These are phyloP conservation scores for Magnolia officinalis DNA, from an alignment of 164 flowering plant genomes.

Conservation along the genomic window DNA sequence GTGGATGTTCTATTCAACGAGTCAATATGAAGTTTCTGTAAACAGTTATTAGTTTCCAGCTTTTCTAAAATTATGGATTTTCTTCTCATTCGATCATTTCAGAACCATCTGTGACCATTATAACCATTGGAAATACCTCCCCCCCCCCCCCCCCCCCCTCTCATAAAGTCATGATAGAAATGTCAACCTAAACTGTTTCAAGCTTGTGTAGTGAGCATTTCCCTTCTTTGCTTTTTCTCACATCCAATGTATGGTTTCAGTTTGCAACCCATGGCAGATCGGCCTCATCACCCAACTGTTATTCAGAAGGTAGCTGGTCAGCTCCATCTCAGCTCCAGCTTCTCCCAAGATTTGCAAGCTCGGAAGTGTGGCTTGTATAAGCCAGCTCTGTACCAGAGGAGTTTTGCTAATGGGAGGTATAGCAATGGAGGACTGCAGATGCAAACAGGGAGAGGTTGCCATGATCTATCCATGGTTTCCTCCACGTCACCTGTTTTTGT, in stretches of 20 bases:
- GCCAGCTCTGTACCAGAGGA: constrained; percentile 34
- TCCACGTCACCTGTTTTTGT: constrained; percentile 51
- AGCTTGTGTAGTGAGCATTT: no score
- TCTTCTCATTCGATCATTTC: no score
- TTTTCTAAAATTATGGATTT: no score
- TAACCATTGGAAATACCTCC: no score
- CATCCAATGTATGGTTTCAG: not conserved
- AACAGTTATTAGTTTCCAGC: no score
- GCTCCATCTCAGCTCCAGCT: constrained; percentile 39
- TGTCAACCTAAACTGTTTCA: no score
- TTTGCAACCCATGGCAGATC: constrained; percentile 37
- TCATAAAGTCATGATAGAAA: no score
- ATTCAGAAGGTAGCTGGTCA: constrained; percentile 51
- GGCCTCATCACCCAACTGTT: constrained; percentile 39
- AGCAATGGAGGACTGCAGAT: constrained; percentile 51
- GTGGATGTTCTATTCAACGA: no score
- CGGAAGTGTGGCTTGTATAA: constrained; percentile 30
- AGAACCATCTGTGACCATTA: no score
- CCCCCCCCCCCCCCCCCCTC: no score
- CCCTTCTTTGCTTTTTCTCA: no score
- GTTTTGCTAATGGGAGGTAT: constrained; percentile 34
- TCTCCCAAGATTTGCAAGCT: constrained; percentile 30
- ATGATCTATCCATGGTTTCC: constrained; percentile 27
- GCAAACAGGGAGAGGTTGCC: constrained; percentile 23
- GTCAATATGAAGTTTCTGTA: no score